Conservation (phyloP, 768 basidiomycete species). For the Mrakia frigida region DNA sequence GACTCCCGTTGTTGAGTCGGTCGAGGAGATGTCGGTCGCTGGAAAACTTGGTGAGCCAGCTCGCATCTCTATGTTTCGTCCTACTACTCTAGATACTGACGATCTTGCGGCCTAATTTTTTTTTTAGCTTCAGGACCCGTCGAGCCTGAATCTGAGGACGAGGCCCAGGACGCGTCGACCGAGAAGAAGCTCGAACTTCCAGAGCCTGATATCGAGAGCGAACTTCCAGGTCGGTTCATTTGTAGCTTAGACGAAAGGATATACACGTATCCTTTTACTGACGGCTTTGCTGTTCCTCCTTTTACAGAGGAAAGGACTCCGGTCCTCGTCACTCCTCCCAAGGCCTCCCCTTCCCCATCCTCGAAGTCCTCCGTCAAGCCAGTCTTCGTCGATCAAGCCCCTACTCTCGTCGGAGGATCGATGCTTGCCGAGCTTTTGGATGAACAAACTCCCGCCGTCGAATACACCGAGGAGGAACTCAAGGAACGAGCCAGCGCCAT, state of each 20-base stretch:
- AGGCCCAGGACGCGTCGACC: neutral
- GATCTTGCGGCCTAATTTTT: no score
- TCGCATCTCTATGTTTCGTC: neutral
- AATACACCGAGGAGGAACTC: neutral
- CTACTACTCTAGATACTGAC: no score
- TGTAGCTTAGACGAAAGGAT: neutral
- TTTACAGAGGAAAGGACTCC: neutral
- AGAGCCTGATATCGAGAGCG: neutral
- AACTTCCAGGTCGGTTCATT: neutral
- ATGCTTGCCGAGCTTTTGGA: neutral
- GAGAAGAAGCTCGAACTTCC: neutral
- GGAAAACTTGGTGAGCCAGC: neutral
- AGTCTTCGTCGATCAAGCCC: neutral
- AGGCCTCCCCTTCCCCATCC: neutral
- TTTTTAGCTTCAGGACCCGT: no score
- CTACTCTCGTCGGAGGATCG: neutral
- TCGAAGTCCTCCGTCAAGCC: neutral
- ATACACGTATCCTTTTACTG: no score
- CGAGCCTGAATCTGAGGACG: neutral
- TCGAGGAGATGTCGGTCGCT: neutral
- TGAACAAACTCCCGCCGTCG: neutral
- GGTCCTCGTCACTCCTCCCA: neutral
- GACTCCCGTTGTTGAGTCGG: neutral
- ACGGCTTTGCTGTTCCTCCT: neutral
- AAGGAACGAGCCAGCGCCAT: neutral